Evolutionary conservation across 1,139 yeast species (phyloP).

Genomic region (Pichia sp.): DNA sequence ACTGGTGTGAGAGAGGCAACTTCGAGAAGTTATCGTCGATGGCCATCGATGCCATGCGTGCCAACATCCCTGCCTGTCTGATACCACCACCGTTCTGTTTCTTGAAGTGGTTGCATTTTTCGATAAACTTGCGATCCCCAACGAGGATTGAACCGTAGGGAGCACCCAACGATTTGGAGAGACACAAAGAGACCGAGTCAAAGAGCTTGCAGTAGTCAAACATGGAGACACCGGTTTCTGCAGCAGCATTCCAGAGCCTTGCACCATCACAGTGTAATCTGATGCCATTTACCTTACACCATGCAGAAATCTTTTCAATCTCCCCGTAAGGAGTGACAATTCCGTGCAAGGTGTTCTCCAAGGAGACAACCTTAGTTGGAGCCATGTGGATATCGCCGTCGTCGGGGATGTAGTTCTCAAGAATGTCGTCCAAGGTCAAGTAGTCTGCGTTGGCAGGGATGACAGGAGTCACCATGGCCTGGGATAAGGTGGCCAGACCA

Average conservation of each 20-base stretch:
- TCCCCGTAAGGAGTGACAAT: conserved; percentile 79
- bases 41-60: conserved; percentile 78
- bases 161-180: conserved; percentile 90
- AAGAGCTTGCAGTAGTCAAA: conserved; percentile 72
- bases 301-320: conserved; percentile 63
- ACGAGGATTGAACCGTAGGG: conserved; percentile 91
- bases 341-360: conserved; percentile 89
- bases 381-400: conserved; percentile 87
- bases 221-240: conserved; percentile 66
- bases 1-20: conserved; percentile 53
- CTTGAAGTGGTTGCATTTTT: conserved; percentile 79
- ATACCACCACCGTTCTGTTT: conserved; percentile 96
- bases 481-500: conserved; percentile 83
- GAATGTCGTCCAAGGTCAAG: conserved; percentile 76
- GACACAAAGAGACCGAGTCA: conserved; percentile 84
- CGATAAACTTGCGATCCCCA: conserved; percentile 57
- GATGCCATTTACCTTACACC: conserved; percentile 63
- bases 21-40: conserved; percentile 70
- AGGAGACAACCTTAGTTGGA: conserved; percentile 77
- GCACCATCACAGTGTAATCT: conserved; percentile 91
- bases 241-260: conserved; percentile 88
- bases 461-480: conserved; percentile 89
- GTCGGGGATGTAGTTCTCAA: conserved; percentile 61
- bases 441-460: conserved; percentile 69
- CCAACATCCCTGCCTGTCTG: conserved; percentile 81